Evolutionary conservation across 1,139 yeast species (phyloP).

Genomic region (Taphrina sp.): DNA sequence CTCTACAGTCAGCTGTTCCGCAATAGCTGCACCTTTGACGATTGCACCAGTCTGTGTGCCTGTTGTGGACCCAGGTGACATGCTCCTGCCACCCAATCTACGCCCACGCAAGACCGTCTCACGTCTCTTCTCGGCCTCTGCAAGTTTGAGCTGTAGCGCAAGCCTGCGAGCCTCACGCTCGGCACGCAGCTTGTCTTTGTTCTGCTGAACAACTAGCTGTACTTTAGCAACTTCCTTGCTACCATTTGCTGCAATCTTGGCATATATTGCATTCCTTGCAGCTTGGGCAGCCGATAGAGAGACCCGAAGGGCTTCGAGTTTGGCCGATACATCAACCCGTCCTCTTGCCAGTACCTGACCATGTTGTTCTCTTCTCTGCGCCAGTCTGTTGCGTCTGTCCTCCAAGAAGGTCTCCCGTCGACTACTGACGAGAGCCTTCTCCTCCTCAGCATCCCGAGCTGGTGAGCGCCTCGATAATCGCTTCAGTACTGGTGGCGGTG

Average conservation of each 20-base stretch:
- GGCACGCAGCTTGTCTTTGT: conserved; percentile 9
- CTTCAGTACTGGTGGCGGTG: neutral
- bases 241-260: conserved; percentile 21
- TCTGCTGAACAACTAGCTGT: conserved; percentile 17
- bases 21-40: neutral
- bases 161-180: conserved; percentile 21
- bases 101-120: conserved; percentile 5
- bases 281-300: conserved; percentile 24
- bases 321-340: conserved; percentile 5
- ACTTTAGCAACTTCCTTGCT: conserved; percentile 15
- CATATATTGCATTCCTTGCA: conserved; percentile 20
- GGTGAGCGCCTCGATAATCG: conserved; percentile 11
- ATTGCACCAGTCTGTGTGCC: too few relatives aligned
- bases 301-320: conserved; percentile 16
- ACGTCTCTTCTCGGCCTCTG: conserved; percentile 20
- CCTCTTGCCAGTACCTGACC: conserved; percentile 11
- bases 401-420: conserved; percentile 17
- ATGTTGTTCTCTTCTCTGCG: conserved; percentile 2
- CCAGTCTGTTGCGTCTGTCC: conserved; percentile 15
- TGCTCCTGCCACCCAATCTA: conserved; percentile 4
- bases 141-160: conserved; percentile 20
- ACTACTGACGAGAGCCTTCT: neutral
- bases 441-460: conserved; percentile 2
- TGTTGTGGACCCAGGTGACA: neutral
- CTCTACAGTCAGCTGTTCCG: too few relatives aligned